phyloP scores from a whole-genome alignment of 495 filamentous ascomycete genomes.

The Pseudomonodictys pantanalensis region DNA sequence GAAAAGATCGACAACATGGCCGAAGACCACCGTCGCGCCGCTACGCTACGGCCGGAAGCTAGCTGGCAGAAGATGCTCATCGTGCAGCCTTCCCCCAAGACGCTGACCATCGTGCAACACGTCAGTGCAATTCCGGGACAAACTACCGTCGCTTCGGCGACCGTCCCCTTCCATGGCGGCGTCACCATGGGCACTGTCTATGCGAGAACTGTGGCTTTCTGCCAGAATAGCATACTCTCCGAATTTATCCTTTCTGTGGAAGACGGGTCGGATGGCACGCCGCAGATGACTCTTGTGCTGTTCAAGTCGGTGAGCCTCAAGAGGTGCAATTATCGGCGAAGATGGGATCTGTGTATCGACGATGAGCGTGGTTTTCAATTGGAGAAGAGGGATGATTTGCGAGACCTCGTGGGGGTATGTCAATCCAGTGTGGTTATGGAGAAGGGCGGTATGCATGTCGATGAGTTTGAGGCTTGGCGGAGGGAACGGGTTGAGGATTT shows the following conservation, averaged over 20 bases:
- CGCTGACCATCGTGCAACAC: not conserved
- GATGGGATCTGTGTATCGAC: not conserved
- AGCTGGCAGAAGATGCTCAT: conserved; percentile 10
- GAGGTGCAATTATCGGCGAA: not conserved
- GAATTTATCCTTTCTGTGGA: not conserved
- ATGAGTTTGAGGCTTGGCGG: conserved; percentile 1
- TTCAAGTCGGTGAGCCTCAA: not conserved
- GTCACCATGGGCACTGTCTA: conserved; percentile 13
- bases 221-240: not conserved
- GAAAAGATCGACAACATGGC: not conserved
- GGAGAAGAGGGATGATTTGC: not conserved
- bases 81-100: conserved; percentile 4
- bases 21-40: not conserved
- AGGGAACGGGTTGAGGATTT: conserved; percentile 4
- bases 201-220: conserved; percentile 1
- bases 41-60: not conserved
- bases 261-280: not conserved
- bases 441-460: not conserved
- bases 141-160: not conserved
- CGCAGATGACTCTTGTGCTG: conserved; percentile 2
- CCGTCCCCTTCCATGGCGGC: not conserved
- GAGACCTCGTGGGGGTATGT: not conserved
- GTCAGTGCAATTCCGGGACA: not conserved
- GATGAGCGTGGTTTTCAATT: not conserved
- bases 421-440: not conserved